Conservation (phyloP, 1,139 yeast species). For the Kurtzmaniella quercitrusa region DNA sequence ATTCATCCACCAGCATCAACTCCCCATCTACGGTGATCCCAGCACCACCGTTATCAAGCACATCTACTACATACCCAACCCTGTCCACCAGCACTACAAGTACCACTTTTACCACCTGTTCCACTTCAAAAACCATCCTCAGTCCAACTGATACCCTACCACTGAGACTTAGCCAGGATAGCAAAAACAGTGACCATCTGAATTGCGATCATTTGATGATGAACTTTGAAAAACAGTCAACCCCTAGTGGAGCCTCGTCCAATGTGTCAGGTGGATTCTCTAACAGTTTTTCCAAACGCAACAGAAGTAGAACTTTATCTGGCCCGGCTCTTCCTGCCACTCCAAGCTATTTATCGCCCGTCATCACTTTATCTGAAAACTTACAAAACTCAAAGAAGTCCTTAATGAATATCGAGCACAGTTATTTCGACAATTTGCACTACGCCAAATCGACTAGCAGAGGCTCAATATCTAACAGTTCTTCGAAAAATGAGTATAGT, state of each 20-base stretch:
- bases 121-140: background rate
- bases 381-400: slow-evolving; percentile 25
- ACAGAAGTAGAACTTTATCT: slow-evolving; percentile 6
- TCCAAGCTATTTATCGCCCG: slow-evolving; percentile 36
- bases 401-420: slow-evolving; percentile 33
- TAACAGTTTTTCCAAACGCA: slow-evolving; percentile 1
- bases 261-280: background rate
- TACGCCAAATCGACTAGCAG: slow-evolving; percentile 3
- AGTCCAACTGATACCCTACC: slow-evolving; percentile 8
- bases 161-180: slow-evolving; percentile 16
- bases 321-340: slow-evolving; percentile 21
- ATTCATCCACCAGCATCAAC: slow-evolving; percentile 6
- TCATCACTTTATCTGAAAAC: slow-evolving; percentile 40
- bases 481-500: slow-evolving; percentile 1
- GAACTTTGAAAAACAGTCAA: slow-evolving; percentile 2
- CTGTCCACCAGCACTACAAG: slow-evolving; percentile 10
- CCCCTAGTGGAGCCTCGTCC: background rate
- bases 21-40: slow-evolving; percentile 7
- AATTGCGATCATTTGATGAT: slow-evolving; percentile 5
- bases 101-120: background rate
- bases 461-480: background rate
- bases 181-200: slow-evolving; percentile 11
- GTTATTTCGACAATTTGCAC: slow-evolving; percentile 27
- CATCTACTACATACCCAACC: slow-evolving; percentile 3
- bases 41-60: background rate